Percentiles rank a stretch among this genome's conserved stretches.
Evolutionary conservation across 2,329 filamentous ascomycete species (phyloP).

Genomic region (Ophiostoma piceae): DNA sequence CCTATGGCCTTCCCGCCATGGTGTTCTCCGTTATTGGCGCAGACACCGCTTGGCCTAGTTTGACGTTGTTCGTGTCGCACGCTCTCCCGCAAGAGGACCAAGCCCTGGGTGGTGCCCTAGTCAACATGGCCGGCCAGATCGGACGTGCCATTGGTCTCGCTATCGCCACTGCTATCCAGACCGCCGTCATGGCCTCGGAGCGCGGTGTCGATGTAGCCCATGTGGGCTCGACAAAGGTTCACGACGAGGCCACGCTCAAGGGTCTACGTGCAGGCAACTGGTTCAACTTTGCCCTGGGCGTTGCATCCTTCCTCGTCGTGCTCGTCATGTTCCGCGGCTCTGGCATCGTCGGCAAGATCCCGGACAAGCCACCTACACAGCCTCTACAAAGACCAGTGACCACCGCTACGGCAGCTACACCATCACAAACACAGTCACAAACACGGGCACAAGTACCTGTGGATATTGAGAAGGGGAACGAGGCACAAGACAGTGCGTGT

Average conservation of each 20-base stretch:
- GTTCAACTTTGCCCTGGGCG: slow-evolving; percentile 48
- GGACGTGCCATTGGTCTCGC: slow-evolving; percentile 62
- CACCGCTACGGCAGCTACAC: not conserved
- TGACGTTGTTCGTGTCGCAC: slow-evolving; percentile 62
- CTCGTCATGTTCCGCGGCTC: slow-evolving; percentile 46
- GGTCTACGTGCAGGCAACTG: slow-evolving; percentile 49
- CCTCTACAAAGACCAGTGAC: not conserved
- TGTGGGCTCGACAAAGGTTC: slow-evolving; percentile 39
- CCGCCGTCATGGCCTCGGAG: slow-evolving; percentile 51
- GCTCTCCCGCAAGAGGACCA: slow-evolving; percentile 59
- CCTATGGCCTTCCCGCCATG: slow-evolving; percentile 63
- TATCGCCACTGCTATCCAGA: slow-evolving; percentile 60
- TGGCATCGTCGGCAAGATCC: slow-evolving; percentile 44
- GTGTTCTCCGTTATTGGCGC: slow-evolving; percentile 59
- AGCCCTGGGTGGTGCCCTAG: slow-evolving; percentile 61
- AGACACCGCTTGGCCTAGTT: slow-evolving; percentile 60
- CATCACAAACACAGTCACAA: not conserved
- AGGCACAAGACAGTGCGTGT: not conserved
- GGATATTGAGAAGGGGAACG: not conserved
- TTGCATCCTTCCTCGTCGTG: slow-evolving; percentile 42
- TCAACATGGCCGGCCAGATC: slow-evolving; percentile 61
- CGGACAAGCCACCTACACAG: not conserved
- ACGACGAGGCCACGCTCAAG: slow-evolving; percentile 44
- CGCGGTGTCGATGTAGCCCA: slow-evolving; percentile 42
- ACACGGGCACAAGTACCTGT: not conserved